phyloP scores from a whole-genome alignment of 2,329 filamentous ascomycete species.

The Aspergillus versicolor region DNA sequence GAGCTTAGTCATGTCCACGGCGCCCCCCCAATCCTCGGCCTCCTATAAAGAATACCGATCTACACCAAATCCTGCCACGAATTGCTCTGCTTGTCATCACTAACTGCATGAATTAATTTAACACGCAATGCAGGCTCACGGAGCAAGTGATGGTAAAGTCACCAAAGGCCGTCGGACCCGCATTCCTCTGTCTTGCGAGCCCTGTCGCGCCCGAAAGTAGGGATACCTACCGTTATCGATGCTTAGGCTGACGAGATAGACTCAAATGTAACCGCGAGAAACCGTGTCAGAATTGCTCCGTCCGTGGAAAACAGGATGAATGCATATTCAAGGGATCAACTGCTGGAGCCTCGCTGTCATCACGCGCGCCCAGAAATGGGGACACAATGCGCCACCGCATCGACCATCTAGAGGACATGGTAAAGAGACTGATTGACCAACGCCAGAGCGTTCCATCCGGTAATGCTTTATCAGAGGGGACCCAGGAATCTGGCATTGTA shows the following conservation, averaged over 20 bases:
- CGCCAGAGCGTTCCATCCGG: neutral
- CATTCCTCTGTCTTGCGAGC: conserved; percentile 11
- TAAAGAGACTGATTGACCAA: conserved; percentile 6
- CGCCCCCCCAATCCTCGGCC: too few species aligned
- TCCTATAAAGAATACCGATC: too few species aligned
- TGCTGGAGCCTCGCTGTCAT: neutral
- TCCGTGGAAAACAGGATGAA: neutral
- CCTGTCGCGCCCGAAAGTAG: conserved; percentile 11
- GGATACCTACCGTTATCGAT: too few species aligned
- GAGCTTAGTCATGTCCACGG: too few species aligned
- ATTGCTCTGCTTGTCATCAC: too few species aligned
- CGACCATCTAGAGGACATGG: conserved; percentile 8
- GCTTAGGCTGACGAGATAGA: neutral
- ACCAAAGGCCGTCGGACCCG: neutral
- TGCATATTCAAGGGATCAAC: conserved; percentile 1
- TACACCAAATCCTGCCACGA: too few species aligned
- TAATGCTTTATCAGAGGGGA: neutral
- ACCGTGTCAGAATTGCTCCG: conserved; percentile 10
- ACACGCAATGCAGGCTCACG: neutral
- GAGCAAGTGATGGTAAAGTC: neutral
- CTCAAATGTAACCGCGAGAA: conserved; percentile 12
- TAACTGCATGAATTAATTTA: too few species aligned
- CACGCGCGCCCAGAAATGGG: neutral
- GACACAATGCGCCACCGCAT: conserved; percentile 8
- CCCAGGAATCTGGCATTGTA: neutral